Evolutionary conservation across 352 stramenopile genomes (phyloP).

Genomic region (Ophiocytium majus): DNA sequence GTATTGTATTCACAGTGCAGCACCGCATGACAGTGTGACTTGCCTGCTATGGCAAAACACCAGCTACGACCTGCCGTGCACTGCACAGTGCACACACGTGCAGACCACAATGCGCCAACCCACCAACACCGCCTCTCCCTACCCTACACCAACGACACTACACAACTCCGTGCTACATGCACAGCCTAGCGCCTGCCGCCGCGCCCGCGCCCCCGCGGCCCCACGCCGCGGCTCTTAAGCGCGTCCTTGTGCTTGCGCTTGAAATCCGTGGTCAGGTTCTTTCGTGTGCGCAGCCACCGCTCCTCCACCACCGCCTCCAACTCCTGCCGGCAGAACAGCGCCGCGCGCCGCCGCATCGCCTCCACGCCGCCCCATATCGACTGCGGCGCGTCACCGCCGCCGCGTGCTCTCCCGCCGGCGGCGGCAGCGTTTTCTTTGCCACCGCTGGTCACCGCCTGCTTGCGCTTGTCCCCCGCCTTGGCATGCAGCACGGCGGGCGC

Average conservation of each 20-base stretch:
- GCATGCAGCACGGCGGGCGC: too few species aligned
- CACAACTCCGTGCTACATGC: neutral
- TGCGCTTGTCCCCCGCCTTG: neutral
- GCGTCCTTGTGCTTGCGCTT: conserved; percentile 55
- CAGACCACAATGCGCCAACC: too few species aligned
- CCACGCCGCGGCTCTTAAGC: conserved; percentile 27
- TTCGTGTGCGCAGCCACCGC: conserved; percentile 29
- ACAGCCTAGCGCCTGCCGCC: neutral
- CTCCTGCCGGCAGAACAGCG: conserved; percentile 30
- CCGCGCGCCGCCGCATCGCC: conserved; percentile 13
- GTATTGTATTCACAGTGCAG: too few species aligned
- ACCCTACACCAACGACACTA: too few species aligned
- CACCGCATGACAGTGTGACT: too few species aligned
- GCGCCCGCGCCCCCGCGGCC: neutral
- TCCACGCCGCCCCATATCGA: conserved; percentile 18
- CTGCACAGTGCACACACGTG: too few species aligned
- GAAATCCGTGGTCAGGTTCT: conserved; percentile 47
- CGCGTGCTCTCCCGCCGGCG: too few species aligned
- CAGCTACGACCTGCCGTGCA: too few species aligned
- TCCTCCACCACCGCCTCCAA: conserved; percentile 31
- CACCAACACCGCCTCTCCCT: too few species aligned
- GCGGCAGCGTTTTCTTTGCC: neutral
- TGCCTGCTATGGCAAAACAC: too few species aligned
- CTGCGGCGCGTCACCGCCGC: too few species aligned
- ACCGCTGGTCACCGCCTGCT: neutral